Conservation (phyloP, 139 green algal genomes). For the Asterochloris erici region DNA sequence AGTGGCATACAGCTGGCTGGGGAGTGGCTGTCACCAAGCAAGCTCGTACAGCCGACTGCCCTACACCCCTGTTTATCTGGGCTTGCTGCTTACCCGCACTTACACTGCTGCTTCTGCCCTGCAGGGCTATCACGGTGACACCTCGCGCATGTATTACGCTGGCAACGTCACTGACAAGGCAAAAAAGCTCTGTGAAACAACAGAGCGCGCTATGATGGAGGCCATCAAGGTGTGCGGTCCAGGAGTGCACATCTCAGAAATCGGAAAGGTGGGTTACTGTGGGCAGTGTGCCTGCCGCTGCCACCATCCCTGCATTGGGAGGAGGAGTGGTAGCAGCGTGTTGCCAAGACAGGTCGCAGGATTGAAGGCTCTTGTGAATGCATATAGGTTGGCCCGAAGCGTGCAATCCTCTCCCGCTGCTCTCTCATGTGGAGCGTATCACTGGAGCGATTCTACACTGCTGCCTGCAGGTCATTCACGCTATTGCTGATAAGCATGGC, state of each 20-base stretch:
- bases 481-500: conserved; percentile 73
- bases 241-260: conserved; percentile 70
- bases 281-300: not conserved
- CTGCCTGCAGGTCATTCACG: conserved; percentile 52
- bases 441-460: conserved; percentile 46
- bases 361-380: not conserved
- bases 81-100: too few relatives aligned
- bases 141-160: conserved; percentile 67
- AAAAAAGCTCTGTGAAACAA: conserved; percentile 71
- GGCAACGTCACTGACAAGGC: conserved; percentile 67
- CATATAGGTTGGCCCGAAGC: too few relatives aligned
- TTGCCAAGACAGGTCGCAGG: not conserved
- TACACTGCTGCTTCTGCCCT: not conserved
- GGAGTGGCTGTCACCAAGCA: too few relatives aligned
- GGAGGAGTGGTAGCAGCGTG: not conserved
- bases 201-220: conserved; percentile 65
- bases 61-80: too few relatives aligned
- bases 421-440: not conserved
- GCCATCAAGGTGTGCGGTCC: conserved; percentile 67
- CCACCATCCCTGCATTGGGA: not conserved
- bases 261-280: conserved; percentile 55
- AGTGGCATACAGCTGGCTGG: too few relatives aligned
- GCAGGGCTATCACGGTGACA: conserved; percentile 95
- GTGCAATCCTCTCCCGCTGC: too few relatives aligned
- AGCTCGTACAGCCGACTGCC: too few relatives aligned